phyloP scores from a whole-genome alignment of 192 early-diverging fungal species.

The Backusella westeae region DNA sequence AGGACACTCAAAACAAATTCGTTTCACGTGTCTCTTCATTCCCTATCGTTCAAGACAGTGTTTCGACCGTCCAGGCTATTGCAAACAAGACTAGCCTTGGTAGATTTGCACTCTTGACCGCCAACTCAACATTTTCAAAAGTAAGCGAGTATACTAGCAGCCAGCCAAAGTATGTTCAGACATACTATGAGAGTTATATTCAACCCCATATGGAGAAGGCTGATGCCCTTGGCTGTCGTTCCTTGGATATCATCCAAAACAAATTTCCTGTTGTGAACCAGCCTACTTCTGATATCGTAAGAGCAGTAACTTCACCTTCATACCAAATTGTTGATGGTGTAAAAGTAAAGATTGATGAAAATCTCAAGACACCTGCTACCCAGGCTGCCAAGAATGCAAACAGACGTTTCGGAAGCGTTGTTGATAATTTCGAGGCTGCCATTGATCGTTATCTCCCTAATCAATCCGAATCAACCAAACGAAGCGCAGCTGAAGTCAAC shows the following conservation, averaged over 20 bases:
- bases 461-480: not conserved
- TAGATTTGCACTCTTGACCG: constrained; percentile 30
- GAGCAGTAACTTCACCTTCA: constrained; percentile 49
- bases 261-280: constrained; percentile 62
- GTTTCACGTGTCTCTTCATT: constrained; percentile 34
- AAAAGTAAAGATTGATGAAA: constrained; percentile 24
- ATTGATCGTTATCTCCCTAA: constrained; percentile 42
- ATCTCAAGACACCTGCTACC: constrained; percentile 37
- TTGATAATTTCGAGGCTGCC: constrained; percentile 53
- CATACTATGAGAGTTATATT: constrained; percentile 40
- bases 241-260: constrained; percentile 62
- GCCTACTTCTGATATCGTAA: constrained; percentile 62
- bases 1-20: constrained; percentile 17
- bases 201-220: constrained; percentile 59
- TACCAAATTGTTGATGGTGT: constrained; percentile 49
- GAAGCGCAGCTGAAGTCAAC: constrained; percentile 22
- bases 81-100: constrained; percentile 32
- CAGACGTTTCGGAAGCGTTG: constrained; percentile 35
- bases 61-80: constrained; percentile 24
- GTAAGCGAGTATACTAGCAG: constrained; percentile 26
- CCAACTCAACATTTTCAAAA: constrained; percentile 21
- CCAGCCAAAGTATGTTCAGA: constrained; percentile 32
- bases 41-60: constrained; percentile 33
- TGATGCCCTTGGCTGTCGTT: constrained; percentile 60
- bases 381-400: constrained; percentile 47